Evolutionary conservation across 176 grass and related monocot species (phyloP).

Genomic region (Eleusine indica): DNA sequence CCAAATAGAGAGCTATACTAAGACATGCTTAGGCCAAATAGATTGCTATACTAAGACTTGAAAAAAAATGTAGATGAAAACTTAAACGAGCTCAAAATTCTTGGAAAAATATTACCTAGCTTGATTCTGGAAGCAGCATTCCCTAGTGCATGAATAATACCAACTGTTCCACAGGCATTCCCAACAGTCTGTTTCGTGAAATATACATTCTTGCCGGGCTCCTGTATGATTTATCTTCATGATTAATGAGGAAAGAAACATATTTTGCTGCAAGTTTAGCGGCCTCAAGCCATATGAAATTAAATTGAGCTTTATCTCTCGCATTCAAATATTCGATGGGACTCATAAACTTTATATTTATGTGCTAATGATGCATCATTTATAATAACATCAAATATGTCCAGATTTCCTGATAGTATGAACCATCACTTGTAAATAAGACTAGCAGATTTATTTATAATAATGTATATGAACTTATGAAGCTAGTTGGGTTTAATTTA

Average conservation of each 20-base stretch:
- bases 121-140: constrained; percentile 77
- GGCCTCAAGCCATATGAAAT: background rate
- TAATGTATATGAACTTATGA: background rate
- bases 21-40: constrained; percentile 22
- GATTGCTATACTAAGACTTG: background rate
- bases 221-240: constrained; percentile 40
- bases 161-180: constrained; percentile 95
- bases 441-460: background rate
- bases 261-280: background rate
- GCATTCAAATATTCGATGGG: background rate
- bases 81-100: constrained; percentile 4
- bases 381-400: background rate
- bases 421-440: background rate
- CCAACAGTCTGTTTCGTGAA: constrained; percentile 87
- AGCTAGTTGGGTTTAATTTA: background rate
- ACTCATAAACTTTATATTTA: background rate
- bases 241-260: background rate
- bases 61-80: background rate
- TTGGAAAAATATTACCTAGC: constrained; percentile 51
- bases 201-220: constrained; percentile 68
- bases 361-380: background rate
- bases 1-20: constrained; percentile 18
- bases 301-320: background rate
- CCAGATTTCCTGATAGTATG: background rate
- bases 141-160: constrained; percentile 89